These are phyloP conservation scores for Cladobotryum mycophilum DNA, from an alignment of 2,329 filamentous ascomycete genomes.

Conservation along the genomic window DNA sequence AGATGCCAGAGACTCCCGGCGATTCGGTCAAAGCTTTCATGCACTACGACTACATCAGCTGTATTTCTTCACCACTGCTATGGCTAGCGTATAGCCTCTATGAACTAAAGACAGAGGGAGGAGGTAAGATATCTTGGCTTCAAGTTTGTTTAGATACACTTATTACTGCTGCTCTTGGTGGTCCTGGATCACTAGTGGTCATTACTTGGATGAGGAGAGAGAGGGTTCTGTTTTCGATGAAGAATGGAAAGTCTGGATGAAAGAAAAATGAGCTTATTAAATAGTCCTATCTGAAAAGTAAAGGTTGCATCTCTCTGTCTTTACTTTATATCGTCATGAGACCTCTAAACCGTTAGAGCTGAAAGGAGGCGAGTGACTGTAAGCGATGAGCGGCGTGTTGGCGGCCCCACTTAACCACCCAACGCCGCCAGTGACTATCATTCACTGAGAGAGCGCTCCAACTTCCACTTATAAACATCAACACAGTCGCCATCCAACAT, in stretches of 20 bases:
- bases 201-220: constrained; percentile 9
- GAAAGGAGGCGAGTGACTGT: too few relatives aligned
- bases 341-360: background rate
- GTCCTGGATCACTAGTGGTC: constrained; percentile 4
- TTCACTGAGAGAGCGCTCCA: too few relatives aligned
- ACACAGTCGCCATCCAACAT: background rate
- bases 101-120: constrained; percentile 17
- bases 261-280: too few relatives aligned
- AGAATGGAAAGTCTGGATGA: constrained; percentile 1
- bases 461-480: too few relatives aligned
- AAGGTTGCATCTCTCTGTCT: too few relatives aligned
- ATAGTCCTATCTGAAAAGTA: too few relatives aligned
- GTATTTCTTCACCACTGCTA: constrained; percentile 13
- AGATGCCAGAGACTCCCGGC: constrained; percentile 11
- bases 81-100: constrained; percentile 20
- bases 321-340: background rate
- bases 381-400: background rate
- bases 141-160: background rate
- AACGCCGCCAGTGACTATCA: too few relatives aligned
- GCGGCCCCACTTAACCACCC: background rate
- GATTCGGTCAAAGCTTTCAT: constrained; percentile 17
- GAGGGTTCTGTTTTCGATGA: background rate
- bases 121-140: constrained; percentile 6
- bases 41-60: constrained; percentile 24
- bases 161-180: background rate